A percentile compares a stretch with the other conserved stretches of the same genome.
phyloP scores from a whole-genome alignment of 805 yeast species.

The Candida ulmi region DNA sequence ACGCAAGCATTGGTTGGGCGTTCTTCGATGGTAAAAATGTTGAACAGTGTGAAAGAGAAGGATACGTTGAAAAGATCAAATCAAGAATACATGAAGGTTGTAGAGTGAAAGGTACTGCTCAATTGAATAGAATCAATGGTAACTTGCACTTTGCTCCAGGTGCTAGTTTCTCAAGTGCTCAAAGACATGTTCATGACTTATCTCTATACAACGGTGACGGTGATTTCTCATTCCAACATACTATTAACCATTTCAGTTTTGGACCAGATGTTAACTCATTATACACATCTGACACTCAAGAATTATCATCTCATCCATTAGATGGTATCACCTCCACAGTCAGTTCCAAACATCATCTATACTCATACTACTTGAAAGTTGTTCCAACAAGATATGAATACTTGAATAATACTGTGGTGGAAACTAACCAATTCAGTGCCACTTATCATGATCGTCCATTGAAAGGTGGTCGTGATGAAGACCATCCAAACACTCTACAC shows the following conservation, averaged over 20 bases:
- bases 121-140: slow-evolving; percentile 82
- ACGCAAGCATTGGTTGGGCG: slow-evolving; percentile 75
- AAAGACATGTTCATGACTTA: slow-evolving; percentile 78
- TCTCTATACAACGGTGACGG: slow-evolving; percentile 57
- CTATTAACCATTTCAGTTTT: slow-evolving; percentile 75
- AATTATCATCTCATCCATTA: slow-evolving; percentile 57
- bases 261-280: slow-evolving; percentile 49
- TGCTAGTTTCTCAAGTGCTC: slow-evolving; percentile 51
- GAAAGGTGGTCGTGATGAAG: slow-evolving; percentile 82
- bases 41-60: slow-evolving; percentile 87
- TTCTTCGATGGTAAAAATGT: slow-evolving; percentile 84
- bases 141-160: slow-evolving; percentile 97
- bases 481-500: slow-evolving; percentile 82
- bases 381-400: slow-evolving; percentile 85
- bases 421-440: slow-evolving; percentile 87
- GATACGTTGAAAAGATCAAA: slow-evolving; percentile 62
- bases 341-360: slow-evolving; percentile 54
- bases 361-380: slow-evolving; percentile 78
- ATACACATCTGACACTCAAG: slow-evolving; percentile 20
- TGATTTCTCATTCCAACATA: slow-evolving; percentile 71
- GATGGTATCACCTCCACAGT: slow-evolving; percentile 42
- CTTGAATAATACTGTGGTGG: slow-evolving; percentile 46
- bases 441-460: slow-evolving; percentile 85
- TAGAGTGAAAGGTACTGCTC: slow-evolving; percentile 71
- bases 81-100: slow-evolving; percentile 79